These are phyloP conservation scores for Colletotrichum aenigma DNA, from an alignment of 2,329 filamentous ascomycete species.

Conservation along the genomic window DNA sequence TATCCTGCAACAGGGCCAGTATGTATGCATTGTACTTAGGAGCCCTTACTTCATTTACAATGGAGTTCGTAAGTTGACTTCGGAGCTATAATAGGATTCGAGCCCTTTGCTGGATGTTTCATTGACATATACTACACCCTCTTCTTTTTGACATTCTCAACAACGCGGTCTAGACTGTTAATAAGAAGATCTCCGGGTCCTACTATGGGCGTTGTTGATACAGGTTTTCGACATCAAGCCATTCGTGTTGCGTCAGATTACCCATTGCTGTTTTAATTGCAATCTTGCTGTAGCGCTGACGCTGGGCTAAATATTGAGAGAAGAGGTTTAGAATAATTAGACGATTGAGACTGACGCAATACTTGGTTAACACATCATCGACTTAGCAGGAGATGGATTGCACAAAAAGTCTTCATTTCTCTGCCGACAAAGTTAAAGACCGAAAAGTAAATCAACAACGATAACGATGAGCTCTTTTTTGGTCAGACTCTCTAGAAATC, in stretches of 20 bases:
- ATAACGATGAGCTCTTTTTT: accelerated
- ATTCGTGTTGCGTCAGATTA: background rate
- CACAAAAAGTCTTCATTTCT: too few relatives aligned
- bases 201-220: background rate
- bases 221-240: background rate
- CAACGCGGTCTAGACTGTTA: accelerated
- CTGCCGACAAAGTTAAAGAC: too few relatives aligned
- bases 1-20: background rate
- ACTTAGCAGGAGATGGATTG: too few relatives aligned
- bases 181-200: background rate
- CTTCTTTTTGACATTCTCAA: background rate
- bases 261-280: too few relatives aligned
- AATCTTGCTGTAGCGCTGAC: too few relatives aligned
- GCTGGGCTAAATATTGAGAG: too few relatives aligned
- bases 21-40: background rate
- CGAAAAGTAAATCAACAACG: too few relatives aligned
- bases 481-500: accelerated
- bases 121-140: background rate
- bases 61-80: background rate
- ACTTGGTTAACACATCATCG: too few relatives aligned
- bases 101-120: accelerated
- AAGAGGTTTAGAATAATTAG: too few relatives aligned
- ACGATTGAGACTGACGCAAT: too few relatives aligned
- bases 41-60: background rate
- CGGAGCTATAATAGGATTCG: background rate